These are phyloP conservation scores for Albatrellus sp. DNA, from an alignment of 1,284 basidiomycete genomes.

Conservation along the genomic window DNA sequence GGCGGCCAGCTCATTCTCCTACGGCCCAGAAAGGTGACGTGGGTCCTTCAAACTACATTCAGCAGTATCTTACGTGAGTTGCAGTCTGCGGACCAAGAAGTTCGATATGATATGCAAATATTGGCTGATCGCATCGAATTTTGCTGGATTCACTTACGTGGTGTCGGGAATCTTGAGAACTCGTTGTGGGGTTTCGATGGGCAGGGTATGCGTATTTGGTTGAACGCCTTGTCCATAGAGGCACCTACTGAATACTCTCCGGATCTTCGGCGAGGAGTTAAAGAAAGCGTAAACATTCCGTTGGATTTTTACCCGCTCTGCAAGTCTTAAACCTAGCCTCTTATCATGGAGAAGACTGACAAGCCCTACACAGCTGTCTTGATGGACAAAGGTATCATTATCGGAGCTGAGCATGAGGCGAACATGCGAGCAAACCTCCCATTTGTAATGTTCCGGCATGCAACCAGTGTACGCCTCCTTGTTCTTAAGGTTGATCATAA, in stretches of 20 bases:
- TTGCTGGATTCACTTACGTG: constrained; percentile 95
- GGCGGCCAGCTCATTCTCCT: constrained; percentile 87
- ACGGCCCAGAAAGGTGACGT: constrained; percentile 62
- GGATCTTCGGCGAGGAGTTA: constrained; percentile 46
- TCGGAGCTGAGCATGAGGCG: constrained; percentile 87
- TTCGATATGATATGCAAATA: constrained; percentile 96
- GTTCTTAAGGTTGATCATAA: neutral
- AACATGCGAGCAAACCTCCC: constrained; percentile 69
- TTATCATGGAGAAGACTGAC: neutral
- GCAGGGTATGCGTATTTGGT: constrained; percentile 80
- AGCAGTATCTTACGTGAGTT: constrained; percentile 5
- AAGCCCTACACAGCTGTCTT: constrained; percentile 60
- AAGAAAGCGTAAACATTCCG: constrained; percentile 85
- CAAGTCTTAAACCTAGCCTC: constrained; percentile 30
- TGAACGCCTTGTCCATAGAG: constrained; percentile 90
- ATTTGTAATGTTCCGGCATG: constrained; percentile 87
- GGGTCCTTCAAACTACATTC: neutral
- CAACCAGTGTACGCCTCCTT: constrained; percentile 66
- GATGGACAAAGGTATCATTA: constrained; percentile 98
- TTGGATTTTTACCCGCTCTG: constrained; percentile 94
- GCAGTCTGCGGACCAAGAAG: constrained; percentile 76
- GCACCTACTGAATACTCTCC: constrained; percentile 28
- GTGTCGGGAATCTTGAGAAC: constrained; percentile 88
- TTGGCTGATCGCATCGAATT: constrained; percentile 94
- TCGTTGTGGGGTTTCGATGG: constrained; percentile 98